Base-by-base conservation (phyloP, 169 alveolate species). In the Plasmodium chabaudi region DNA sequence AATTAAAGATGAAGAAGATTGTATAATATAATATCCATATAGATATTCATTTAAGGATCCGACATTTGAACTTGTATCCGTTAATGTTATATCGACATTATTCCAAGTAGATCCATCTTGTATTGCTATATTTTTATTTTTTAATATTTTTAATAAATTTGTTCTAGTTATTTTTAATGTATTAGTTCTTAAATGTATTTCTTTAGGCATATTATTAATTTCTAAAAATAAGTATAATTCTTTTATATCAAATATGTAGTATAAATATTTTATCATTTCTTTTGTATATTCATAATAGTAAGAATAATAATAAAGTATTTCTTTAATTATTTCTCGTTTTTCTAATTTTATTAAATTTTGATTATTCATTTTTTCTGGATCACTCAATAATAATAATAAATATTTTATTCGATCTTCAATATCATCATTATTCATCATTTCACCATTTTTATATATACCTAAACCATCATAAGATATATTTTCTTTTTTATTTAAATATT, bases 1-100 rank as follows among this genome's bases (percentile, higher is more conserved):
- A 13, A 97, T 94, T 59, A 97, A 95, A 55, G 98, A 96, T 21
- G 99, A 95, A 13, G 99, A 98, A 51, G 98, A 95, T 88, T 98
- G 98, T 46, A 97, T 93, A 97, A 97, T 97, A 87, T 97, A 98
- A 86, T 97, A 98, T 0, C 99, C 99, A 2, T 99, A 98, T 65
- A 98, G 91, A 92, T 98, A 98, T 89, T 98, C 99, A 10, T 99
- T 99, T 9, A 99, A 97, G 6, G 99, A 99, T 1, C 99, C 99
- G 10, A 98, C 97, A 51, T 99, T 99, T 27, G 98, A 98, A 60
- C 95, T 90, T 21, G 98, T 93, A 34, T 97, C 98, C 72, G 96
- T 96, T 9, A 98, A 97, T 64, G 96, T 97, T 10, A 98, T 92
- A 13, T 99, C 99, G 47, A 97, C 88, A 6, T 87, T 70, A 46